Evolutionary conservation across 352 stramenopile genomes (phyloP).

Genomic region (Phytopythium sindhum): DNA sequence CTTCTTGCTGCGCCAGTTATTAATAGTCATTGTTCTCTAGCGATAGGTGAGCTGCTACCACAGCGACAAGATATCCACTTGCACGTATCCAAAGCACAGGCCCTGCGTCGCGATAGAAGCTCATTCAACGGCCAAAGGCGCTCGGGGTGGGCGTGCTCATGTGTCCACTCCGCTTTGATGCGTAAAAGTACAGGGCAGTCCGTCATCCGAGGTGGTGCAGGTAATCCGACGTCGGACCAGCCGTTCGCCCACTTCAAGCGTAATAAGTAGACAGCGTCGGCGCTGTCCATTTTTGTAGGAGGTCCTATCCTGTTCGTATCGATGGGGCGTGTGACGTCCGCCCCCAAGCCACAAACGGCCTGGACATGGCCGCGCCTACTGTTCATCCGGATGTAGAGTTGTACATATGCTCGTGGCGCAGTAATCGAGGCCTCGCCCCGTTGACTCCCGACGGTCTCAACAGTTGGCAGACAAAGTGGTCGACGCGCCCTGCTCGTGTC

Average conservation of each 20-base stretch:
- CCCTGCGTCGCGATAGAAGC: no score
- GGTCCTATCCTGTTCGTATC: neutral
- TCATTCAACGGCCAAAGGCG: no score
- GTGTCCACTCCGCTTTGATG: no score
- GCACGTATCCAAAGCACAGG: no score
- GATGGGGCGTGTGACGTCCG: constrained; percentile 1
- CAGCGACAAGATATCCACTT: no score
- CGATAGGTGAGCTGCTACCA: no score
- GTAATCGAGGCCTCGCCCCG: neutral
- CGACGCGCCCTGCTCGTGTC: neutral
- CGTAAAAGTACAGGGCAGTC: no score
- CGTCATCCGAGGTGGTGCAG: neutral
- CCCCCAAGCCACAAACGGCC: constrained; percentile 1
- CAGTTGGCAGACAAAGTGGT: no score
- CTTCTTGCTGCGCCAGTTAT: neutral
- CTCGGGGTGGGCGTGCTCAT: no score
- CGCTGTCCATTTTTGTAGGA: neutral
- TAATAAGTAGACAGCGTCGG: neutral
- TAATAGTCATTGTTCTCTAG: no score
- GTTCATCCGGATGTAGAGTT: neutral
- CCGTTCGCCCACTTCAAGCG: no score
- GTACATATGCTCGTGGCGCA: neutral
- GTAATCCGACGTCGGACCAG: neutral
- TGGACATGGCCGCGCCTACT: constrained; percentile 2
- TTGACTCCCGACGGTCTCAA: neutral